These are phyloP conservation scores for Pyrenopolyporus hunteri DNA, from an alignment of 495 filamentous ascomycete genomes.

Conservation along the genomic window DNA sequence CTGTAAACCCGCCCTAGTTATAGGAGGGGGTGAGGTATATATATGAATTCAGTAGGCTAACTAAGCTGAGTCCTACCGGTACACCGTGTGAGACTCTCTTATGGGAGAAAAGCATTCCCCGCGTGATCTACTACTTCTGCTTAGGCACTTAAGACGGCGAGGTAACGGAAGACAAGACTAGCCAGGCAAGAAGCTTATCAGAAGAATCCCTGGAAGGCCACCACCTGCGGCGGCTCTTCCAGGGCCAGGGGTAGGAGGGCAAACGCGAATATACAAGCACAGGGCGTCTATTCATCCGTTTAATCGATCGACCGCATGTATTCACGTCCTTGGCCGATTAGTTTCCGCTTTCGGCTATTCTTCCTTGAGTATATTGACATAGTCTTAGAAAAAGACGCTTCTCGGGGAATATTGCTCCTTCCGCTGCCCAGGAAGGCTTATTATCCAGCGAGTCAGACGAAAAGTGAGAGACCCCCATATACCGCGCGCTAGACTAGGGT, in stretches of 20 bases:
- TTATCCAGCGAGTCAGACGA: background rate
- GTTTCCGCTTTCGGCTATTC: background rate
- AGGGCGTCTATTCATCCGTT: background rate
- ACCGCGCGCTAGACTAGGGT: background rate
- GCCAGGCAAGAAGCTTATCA: background rate
- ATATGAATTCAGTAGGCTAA: background rate
- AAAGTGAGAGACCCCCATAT: background rate
- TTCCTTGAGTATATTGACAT: constrained; percentile 4
- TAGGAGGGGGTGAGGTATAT: background rate
- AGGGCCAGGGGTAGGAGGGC: background rate
- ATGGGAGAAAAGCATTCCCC: background rate
- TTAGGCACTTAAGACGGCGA: background rate
- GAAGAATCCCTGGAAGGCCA: background rate
- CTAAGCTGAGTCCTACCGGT: background rate
- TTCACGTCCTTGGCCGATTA: background rate
- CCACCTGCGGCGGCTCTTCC: background rate
- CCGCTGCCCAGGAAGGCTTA: background rate
- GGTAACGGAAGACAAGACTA: background rate
- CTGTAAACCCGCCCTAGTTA: background rate
- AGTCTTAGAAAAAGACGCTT: background rate
- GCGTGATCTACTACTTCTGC: background rate
- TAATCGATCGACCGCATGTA: background rate
- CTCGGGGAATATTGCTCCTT: background rate
- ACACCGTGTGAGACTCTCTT: background rate
- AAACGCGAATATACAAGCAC: background rate